phyloP scores from a whole-genome alignment of 257 asterid genomes.

The Haberlea rhodopensis region DNA sequence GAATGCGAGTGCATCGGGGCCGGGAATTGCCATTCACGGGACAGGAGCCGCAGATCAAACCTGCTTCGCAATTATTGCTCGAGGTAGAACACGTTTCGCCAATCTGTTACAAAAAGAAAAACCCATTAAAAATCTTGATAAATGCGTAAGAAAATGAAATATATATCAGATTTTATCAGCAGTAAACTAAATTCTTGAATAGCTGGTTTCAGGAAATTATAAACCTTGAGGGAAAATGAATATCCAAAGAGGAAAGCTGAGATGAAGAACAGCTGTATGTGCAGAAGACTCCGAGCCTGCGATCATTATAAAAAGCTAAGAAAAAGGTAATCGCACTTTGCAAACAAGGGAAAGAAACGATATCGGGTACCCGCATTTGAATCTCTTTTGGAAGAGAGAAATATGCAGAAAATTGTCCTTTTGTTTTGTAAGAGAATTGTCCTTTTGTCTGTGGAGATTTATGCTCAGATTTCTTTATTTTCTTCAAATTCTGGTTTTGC shows the following conservation, averaged over 20 bases:
- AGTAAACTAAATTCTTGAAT: not conserved
- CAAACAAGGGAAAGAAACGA: not conserved
- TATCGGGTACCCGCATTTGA: not conserved
- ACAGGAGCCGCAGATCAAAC: slow-evolving; percentile 41
- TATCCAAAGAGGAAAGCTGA: slow-evolving; percentile 24
- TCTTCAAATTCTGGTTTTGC: no score
- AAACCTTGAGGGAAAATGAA: slow-evolving; percentile 35
- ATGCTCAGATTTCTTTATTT: no score
- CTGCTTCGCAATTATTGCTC: slow-evolving; percentile 39
- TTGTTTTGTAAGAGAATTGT: no score
- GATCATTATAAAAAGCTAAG: not conserved
- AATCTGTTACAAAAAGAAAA: slow-evolving; percentile 26
- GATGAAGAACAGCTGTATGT: slow-evolving; percentile 23
- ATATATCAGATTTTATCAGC: not conserved
- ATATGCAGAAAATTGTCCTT: not conserved
- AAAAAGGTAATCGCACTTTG: not conserved
- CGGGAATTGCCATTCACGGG: slow-evolving; percentile 46
- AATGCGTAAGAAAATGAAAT: not conserved
- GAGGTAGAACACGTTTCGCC: slow-evolving; percentile 54
- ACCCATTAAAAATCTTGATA: not conserved
- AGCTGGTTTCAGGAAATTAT: not conserved
- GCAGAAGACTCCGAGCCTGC: slow-evolving; percentile 30
- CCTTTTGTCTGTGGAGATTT: no score
- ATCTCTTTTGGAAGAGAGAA: no score
- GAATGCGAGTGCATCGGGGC: slow-evolving; percentile 45